Evolutionary conservation across 2,329 filamentous ascomycete genomes (phyloP).

Genomic region (Lachnum nothofagi): DNA sequence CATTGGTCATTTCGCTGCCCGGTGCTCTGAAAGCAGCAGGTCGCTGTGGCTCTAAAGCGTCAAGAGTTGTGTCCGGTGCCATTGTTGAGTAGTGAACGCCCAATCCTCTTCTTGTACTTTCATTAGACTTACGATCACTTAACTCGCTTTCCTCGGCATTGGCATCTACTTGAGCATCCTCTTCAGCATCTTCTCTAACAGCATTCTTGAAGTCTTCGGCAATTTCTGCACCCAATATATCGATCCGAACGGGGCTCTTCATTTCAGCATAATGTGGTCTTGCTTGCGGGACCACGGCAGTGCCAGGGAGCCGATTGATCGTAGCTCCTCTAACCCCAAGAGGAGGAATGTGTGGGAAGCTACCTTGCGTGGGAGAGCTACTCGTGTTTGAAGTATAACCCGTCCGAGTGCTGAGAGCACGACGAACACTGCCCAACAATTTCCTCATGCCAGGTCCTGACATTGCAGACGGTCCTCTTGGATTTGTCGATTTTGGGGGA

Average conservation of each 20-base stretch:
- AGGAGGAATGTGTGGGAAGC: slow-evolving; percentile 31
- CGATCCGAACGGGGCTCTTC: slow-evolving; percentile 62
- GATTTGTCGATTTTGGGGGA: slow-evolving; percentile 33
- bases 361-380: slow-evolving; percentile 34
- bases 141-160: slow-evolving; percentile 36
- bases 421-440: slow-evolving; percentile 78
- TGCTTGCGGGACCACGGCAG: slow-evolving; percentile 55
- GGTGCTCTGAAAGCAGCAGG: slow-evolving; percentile 13
- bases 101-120: slow-evolving; percentile 15
- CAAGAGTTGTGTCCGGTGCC: slow-evolving; percentile 24
- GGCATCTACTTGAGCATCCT: slow-evolving; percentile 28
- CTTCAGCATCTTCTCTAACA: slow-evolving; percentile 58
- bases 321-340: slow-evolving; percentile 41
- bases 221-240: slow-evolving; percentile 73
- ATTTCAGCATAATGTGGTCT: slow-evolving; percentile 40
- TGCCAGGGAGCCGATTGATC: slow-evolving; percentile 54
- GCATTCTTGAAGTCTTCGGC: slow-evolving; percentile 74
- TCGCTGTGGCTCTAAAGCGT: slow-evolving; percentile 18
- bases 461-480: slow-evolving; percentile 54
- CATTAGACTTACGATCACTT: slow-evolving; percentile 23
- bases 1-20: slow-evolving; percentile 48
- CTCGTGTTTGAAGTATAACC: slow-evolving; percentile 19
- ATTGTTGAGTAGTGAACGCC: slow-evolving; percentile 24
- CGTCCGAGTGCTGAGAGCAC: slow-evolving; percentile 62
- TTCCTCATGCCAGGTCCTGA: slow-evolving; percentile 75